Percentiles rank a stretch among this genome's conserved stretches.
Evolutionary conservation across 108 stramenopile species (phyloP).

Genomic region (Poteriospumella lacustris): DNA sequence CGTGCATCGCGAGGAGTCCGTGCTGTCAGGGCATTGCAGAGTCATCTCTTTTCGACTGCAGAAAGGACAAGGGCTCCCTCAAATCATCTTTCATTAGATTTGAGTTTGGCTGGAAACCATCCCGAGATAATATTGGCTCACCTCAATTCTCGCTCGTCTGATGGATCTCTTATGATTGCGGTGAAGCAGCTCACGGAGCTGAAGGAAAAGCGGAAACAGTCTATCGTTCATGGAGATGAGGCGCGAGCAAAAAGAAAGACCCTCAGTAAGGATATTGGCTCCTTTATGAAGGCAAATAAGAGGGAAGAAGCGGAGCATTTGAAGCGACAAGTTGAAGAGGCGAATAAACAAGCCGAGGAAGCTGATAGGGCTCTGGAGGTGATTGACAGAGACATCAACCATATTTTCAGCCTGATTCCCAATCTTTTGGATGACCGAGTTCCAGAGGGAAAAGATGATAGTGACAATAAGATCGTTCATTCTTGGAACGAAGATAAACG

Average conservation of each 20-base stretch:
- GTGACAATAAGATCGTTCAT: slow-evolving; percentile 66
- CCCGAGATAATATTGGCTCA: too few species aligned
- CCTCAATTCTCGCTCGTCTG: too few species aligned
- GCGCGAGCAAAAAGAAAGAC: slow-evolving; percentile 39
- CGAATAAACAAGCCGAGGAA: slow-evolving; percentile 33
- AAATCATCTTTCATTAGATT: too few species aligned
- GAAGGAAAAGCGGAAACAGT: slow-evolving; percentile 35
- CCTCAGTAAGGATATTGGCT: slow-evolving; percentile 45
- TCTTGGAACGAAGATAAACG: slow-evolving; percentile 71
- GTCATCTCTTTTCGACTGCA: too few species aligned
- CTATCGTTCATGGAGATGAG: slow-evolving; percentile 35
- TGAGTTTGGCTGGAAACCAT: too few species aligned
- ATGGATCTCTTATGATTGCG: too few species aligned
- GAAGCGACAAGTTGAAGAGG: slow-evolving; percentile 40
- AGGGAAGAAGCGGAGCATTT: slow-evolving; percentile 35
- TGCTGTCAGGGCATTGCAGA: too few species aligned
- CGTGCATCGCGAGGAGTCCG: too few species aligned
- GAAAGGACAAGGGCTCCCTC: too few species aligned
- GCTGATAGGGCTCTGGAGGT: slow-evolving; percentile 36
- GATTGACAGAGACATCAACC: slow-evolving; percentile 65
- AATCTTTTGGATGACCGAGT: slow-evolving; percentile 65
- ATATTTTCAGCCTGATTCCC: slow-evolving; percentile 71
- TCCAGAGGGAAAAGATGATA: slow-evolving; percentile 60
- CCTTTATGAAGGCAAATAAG: slow-evolving; percentile 45
- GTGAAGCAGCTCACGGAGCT: slow-evolving; percentile 38